phyloP scores from a whole-genome alignment of 371 early-diverging fungal genomes.

The Neoconidiobolus thromboides region DNA sequence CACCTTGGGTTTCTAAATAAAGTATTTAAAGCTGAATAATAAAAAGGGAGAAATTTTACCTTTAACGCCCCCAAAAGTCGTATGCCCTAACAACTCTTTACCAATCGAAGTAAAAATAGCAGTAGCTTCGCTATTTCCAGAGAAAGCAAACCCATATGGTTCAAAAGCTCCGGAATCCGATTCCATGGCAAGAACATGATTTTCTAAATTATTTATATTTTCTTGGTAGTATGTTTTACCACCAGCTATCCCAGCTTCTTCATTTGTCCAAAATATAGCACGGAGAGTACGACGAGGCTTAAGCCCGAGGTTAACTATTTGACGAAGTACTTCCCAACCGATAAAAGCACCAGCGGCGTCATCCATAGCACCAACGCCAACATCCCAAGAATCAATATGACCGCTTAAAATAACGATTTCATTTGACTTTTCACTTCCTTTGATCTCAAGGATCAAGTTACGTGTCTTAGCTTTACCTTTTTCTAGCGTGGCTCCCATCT shows the following conservation, averaged over 20 bases:
- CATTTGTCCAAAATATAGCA: constrained; percentile 32
- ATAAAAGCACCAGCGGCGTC: constrained; percentile 30
- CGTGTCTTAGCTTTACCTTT: constrained; percentile 15
- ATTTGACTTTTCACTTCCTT: constrained; percentile 23
- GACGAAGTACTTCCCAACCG: constrained; percentile 26
- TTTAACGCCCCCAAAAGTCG: background rate
- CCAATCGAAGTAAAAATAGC: background rate
- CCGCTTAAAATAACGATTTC: constrained; percentile 31
- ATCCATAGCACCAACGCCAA: constrained; percentile 30
- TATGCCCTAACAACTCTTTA: background rate
- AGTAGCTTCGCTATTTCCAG: background rate
- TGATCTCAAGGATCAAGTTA: constrained; percentile 28
- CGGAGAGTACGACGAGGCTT: constrained; percentile 30
- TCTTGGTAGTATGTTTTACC: constrained; percentile 21
- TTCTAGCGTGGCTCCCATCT: constrained; percentile 16
- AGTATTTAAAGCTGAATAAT: background rate
- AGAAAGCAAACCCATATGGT: constrained; percentile 25
- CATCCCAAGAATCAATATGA: constrained; percentile 37
- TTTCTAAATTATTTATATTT: constrained; percentile 16
- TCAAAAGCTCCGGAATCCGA: constrained; percentile 32
- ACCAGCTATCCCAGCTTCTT: constrained; percentile 28
- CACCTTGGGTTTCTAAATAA: background rate
- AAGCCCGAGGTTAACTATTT: constrained; percentile 14
- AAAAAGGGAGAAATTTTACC: too few relatives aligned
- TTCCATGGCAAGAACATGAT: constrained; percentile 25